Evolutionary conservation across 2,329 filamentous ascomycete genomes (phyloP).

Genomic region (Phyllosticta ampelicida): DNA sequence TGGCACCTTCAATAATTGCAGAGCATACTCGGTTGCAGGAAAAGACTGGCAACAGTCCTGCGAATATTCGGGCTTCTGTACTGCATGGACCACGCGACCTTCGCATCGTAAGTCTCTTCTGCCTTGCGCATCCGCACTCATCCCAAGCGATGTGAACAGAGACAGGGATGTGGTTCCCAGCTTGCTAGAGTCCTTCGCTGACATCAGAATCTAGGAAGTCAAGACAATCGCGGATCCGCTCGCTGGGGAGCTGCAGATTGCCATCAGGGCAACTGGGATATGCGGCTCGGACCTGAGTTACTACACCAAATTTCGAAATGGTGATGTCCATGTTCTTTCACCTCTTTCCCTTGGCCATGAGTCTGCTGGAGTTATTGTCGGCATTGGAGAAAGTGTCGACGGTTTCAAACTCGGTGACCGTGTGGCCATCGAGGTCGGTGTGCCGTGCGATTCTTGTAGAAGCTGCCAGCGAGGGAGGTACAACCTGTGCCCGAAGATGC

Average conservation of each 20-base stretch:
- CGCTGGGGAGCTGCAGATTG: constrained; percentile 51
- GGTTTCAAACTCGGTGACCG: constrained; percentile 14
- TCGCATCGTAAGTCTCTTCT: constrained; percentile 26
- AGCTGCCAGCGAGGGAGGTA: constrained; percentile 33
- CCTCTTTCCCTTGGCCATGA: constrained; percentile 45
- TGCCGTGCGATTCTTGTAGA: constrained; percentile 24
- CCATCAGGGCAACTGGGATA: constrained; percentile 55
- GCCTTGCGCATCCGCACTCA: constrained; percentile 18
- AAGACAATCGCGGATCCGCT: constrained; percentile 45
- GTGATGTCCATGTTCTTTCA: constrained; percentile 54
- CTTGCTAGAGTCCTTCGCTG: neutral
- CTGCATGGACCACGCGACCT: constrained; percentile 33
- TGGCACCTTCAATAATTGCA: constrained; percentile 31
- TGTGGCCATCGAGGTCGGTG: constrained; percentile 17
- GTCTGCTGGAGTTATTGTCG: constrained; percentile 14
- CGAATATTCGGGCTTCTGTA: constrained; percentile 28
- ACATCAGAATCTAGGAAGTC: constrained; percentile 39
- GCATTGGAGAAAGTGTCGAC: constrained; percentile 12
- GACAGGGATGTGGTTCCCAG: constrained; percentile 13
- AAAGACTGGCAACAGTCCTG: constrained; percentile 27
- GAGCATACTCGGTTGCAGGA: constrained; percentile 29
- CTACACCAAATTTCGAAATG: constrained; percentile 63
- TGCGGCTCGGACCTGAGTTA: constrained; percentile 62
- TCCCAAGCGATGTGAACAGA: neutral
- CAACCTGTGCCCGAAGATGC: constrained; percentile 33